Percentiles rank a stretch among this genome's conserved stretches.
Conservation (phyloP, 2,329 filamentous ascomycete species). For the Aspergillus phoenicis region DNA sequence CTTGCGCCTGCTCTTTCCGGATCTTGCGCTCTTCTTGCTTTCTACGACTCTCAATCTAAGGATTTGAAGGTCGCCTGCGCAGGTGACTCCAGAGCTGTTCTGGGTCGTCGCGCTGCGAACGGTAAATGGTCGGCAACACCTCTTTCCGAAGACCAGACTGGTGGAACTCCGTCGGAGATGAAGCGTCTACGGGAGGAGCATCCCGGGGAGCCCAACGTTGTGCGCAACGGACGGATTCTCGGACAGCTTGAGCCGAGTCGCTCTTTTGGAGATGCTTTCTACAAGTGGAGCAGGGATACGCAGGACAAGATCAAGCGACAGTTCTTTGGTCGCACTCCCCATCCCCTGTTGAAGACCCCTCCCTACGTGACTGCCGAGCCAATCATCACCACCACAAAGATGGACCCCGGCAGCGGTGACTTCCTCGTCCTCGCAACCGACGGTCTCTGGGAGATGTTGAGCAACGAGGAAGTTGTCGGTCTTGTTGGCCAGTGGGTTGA, state of each 20-base stretch:
- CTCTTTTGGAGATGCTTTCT: slow-evolving; percentile 93
- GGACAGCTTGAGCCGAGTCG: slow-evolving; percentile 90
- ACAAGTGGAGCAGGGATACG: slow-evolving; percentile 91
- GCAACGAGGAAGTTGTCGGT: slow-evolving; percentile 95
- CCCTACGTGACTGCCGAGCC: slow-evolving; percentile 98
- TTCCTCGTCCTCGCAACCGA: slow-evolving; percentile 97
- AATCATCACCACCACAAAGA: slow-evolving; percentile 87
- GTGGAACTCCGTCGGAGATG: slow-evolving; percentile 81
- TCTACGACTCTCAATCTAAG: slow-evolving; percentile 88
- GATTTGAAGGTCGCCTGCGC: slow-evolving; percentile 92
- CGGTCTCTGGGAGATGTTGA: slow-evolving; percentile 98
- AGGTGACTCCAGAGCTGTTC: slow-evolving; percentile 91
- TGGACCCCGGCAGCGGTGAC: slow-evolving; percentile 85
- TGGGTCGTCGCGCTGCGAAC: slow-evolving; percentile 73
- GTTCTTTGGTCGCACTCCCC: slow-evolving; percentile 84
- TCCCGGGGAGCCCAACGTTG: slow-evolving; percentile 83
- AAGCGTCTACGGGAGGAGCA: slow-evolving; percentile 82
- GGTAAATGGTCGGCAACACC: slow-evolving; percentile 93
- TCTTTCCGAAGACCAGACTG: slow-evolving; percentile 91
- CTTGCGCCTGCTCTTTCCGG: slow-evolving; percentile 91
- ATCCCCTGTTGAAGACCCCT: slow-evolving; percentile 78
- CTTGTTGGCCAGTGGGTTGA: slow-evolving; percentile 97
- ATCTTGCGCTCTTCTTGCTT: slow-evolving; percentile 94
- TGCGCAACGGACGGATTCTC: slow-evolving; percentile 85
- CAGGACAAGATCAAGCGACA: slow-evolving; percentile 78